phyloP scores from a whole-genome alignment of 2,329 filamentous ascomycete species.

The Elsinoe necatrix region DNA sequence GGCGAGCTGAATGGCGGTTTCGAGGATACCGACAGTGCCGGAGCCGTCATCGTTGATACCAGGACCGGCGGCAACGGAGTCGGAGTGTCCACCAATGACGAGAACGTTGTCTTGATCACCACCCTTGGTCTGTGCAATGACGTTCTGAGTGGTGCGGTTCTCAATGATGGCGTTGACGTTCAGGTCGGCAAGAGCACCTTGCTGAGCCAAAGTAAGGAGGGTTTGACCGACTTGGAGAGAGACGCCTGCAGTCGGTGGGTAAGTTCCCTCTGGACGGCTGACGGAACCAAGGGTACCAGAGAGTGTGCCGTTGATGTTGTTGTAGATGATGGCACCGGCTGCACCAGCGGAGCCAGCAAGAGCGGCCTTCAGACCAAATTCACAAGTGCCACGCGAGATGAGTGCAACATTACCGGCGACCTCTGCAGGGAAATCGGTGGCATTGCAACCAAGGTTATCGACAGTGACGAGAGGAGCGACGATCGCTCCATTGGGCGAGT shows the following conservation, averaged over 20 bases:
- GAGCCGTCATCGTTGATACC: slow-evolving; percentile 75
- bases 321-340: slow-evolving; percentile 63
- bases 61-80: slow-evolving; percentile 53
- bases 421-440: slow-evolving; percentile 53
- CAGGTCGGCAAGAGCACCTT: slow-evolving; percentile 33
- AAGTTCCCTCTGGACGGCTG: slow-evolving; percentile 41
- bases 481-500: slow-evolving; percentile 21
- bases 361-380: slow-evolving; percentile 63
- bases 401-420: slow-evolving; percentile 60
- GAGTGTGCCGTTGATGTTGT: slow-evolving; percentile 55
- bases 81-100: slow-evolving; percentile 52
- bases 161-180: slow-evolving; percentile 39
- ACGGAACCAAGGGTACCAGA: slow-evolving; percentile 61
- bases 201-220: slow-evolving; percentile 46
- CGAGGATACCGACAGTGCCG: slow-evolving; percentile 53
- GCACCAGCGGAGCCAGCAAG: slow-evolving; percentile 62
- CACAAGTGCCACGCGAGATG: slow-evolving; percentile 59
- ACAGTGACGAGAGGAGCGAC: slow-evolving; percentile 48
- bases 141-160: slow-evolving; percentile 46
- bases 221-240: slow-evolving; percentile 51
- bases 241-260: slow-evolving; percentile 62
- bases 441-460: slow-evolving; percentile 53
- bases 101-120: slow-evolving; percentile 53
- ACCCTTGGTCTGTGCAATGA: slow-evolving; percentile 51
- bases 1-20: slow-evolving; percentile 53